Evolutionary conservation across 352 stramenopile genomes (phyloP).

Genomic region (Globisporangium carolinianum): DNA sequence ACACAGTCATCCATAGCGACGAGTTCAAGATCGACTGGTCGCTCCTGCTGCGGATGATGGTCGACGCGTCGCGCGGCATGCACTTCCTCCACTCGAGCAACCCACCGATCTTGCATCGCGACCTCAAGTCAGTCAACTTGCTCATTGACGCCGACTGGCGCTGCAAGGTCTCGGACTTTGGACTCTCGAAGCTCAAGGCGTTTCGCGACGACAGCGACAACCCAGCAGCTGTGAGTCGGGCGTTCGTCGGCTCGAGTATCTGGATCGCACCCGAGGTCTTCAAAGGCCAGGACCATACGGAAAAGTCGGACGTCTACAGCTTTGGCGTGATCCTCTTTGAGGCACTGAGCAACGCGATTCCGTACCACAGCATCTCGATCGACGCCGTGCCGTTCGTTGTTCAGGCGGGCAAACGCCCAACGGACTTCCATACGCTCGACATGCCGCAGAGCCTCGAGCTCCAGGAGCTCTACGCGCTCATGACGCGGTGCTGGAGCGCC

Average conservation of each 20-base stretch:
- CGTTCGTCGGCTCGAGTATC: constrained; percentile 82
- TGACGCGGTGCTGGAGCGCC: constrained; percentile 73
- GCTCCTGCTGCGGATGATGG: constrained; percentile 78
- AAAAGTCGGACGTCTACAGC: constrained; percentile 88
- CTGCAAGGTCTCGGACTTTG: constrained; percentile 89
- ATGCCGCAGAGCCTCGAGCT: constrained; percentile 38
- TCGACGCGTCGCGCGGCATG: constrained; percentile 85
- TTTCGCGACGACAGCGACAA: constrained; percentile 57
- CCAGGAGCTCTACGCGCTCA: constrained; percentile 60
- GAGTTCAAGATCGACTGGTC: constrained; percentile 84
- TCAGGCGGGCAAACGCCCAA: constrained; percentile 68
- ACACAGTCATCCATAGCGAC: constrained; percentile 70
- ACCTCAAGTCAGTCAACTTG: constrained; percentile 88
- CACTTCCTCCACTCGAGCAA: constrained; percentile 88
- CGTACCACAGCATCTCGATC: constrained; percentile 73
- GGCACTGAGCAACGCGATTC: constrained; percentile 47
- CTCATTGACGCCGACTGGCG: constrained; percentile 85
- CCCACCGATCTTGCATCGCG: constrained; percentile 84
- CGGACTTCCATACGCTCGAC: constrained; percentile 63
- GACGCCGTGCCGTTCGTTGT: constrained; percentile 81
- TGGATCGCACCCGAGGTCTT: constrained; percentile 91
- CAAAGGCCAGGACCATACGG: constrained; percentile 77
- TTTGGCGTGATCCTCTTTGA: constrained; percentile 84
- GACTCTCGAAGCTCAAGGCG: constrained; percentile 79
- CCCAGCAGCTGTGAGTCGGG: constrained; percentile 22